Conservation (phyloP, 306 rosid genomes). For the Betula pendula region DNA sequence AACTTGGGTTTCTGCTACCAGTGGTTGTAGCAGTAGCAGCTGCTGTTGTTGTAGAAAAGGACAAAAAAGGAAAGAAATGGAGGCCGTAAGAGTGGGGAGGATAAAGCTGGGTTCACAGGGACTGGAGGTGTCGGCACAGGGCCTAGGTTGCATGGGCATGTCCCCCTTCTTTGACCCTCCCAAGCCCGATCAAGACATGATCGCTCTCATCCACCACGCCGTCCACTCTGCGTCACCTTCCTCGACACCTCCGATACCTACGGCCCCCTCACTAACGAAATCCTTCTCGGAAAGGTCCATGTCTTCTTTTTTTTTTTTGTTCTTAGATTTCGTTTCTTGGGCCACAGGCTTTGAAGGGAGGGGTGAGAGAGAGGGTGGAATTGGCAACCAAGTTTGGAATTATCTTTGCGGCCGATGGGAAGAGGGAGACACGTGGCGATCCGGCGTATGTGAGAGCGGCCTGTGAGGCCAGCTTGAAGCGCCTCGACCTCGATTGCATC, state of each 20-base stretch:
- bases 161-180: too few relatives aligned
- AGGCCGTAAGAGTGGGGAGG: too few relatives aligned
- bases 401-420: constrained; percentile 1
- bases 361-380: constrained; percentile 43
- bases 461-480: constrained; percentile 64
- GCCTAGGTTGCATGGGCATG: too few relatives aligned
- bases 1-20: too few relatives aligned
- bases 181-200: constrained; percentile 18
- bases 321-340: too few relatives aligned
- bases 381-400: constrained; percentile 65
- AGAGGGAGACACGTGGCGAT: constrained; percentile 47
- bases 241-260: constrained; percentile 64
- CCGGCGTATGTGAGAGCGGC: constrained; percentile 66
- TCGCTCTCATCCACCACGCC: constrained; percentile 62
- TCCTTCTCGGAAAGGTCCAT: constrained; percentile 46
- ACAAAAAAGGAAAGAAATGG: too few relatives aligned
- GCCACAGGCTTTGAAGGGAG: constrained; percentile 53
- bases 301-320: neutral
- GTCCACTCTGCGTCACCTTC: constrained; percentile 49
- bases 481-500: constrained; percentile 52
- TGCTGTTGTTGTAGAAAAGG: too few relatives aligned
- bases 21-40: too few relatives aligned
- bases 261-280: constrained; percentile 54
- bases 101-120: too few relatives aligned
- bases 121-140: too few relatives aligned